Base-by-base conservation (phyloP, 2,329 filamentous ascomycete species). In the Aspergillus thermomutatus region DNA sequence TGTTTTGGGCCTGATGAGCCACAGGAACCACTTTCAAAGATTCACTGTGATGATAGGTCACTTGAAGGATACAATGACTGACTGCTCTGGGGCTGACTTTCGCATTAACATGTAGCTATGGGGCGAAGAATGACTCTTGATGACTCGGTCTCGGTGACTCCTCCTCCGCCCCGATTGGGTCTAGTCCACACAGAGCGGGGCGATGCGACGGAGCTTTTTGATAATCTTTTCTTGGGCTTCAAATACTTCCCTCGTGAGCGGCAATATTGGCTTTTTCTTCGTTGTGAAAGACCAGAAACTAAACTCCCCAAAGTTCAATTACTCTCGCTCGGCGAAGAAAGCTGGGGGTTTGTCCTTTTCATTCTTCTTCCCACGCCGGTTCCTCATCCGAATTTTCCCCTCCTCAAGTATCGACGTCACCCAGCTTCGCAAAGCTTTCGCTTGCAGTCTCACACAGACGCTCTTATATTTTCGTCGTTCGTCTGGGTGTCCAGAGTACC, bases 81-180 rank as follows among this genome's bases (percentile, higher is more conserved):
- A 34, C 14, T 2, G 4, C 3, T 11, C 6, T 43, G 40, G 7
- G 8, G 40, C n/a, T 10, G 40, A 41, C 9, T 41, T 5, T 41
- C 9, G 40, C 40, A n/a, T n/a, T n/a, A n/a, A n/a, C n/a, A n/a
- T n/a, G 11, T 31, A 14, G 14, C 11, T 31, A 31, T 31, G 28
- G 28, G 28, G 28, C 28, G 19, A 25, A 46, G 23, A 26, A 46
- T 46, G 43, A 46, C 21, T 46, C 43, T 45, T 41, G 52, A 57
- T 62, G 60, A 60, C 57, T 58, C 53, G 51, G 49, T 27, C 52
- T 37, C 28, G 11, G 41, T 62, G 60, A 59, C 59, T 61, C 60
- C 40, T 51, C 49, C 47, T 45, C 31, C 52, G 40, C 53, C 62
- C 54, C 52, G 46, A 64, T 64, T 48, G 49, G 58, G 60, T 45